Conservation (phyloP, 2,329 filamentous ascomycete species). For the Parafenestella ontariensis region DNA sequence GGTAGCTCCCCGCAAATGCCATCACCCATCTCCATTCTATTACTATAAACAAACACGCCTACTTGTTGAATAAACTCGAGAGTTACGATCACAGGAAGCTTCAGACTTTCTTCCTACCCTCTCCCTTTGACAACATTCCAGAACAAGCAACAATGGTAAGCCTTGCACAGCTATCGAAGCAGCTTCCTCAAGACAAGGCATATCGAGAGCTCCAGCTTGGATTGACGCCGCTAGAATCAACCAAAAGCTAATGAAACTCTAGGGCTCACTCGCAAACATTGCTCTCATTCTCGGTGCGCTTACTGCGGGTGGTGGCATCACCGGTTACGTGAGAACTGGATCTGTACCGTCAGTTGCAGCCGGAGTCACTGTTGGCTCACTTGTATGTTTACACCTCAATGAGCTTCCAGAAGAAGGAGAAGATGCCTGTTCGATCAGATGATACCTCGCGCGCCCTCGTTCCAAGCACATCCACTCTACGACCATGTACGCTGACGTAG, state of each 20-base stretch:
- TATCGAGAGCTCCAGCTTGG: not conserved
- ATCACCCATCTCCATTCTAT: constrained; percentile 6
- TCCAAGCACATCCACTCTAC: too few relatives aligned
- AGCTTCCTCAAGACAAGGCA: not conserved
- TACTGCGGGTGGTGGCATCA: constrained; percentile 85
- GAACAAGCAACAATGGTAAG: constrained; percentile 1
- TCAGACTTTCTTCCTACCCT: not conserved
- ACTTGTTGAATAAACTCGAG: not conserved
- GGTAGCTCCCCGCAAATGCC: constrained; percentile 27
- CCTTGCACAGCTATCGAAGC: not conserved
- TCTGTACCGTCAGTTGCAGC: constrained; percentile 88
- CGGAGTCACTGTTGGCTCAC: constrained; percentile 78
- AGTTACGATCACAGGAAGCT: not conserved
- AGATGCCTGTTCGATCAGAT: not conserved
- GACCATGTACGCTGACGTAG: constrained; percentile 7
- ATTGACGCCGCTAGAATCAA: not conserved
- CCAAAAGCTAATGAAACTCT: constrained; percentile 8
- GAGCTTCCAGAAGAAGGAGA: not conserved
- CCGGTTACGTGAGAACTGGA: constrained; percentile 83
- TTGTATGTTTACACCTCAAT: constrained; percentile 53
- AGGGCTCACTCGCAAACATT: constrained; percentile 60
- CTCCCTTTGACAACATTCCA: not conserved
- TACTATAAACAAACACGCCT: not conserved
- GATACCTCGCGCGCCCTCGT: not conserved
- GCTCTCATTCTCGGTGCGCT: constrained; percentile 81